These are phyloP conservation scores for Chlorophyllum brunneum DNA, from an alignment of 768 basidiomycete genomes.

Conservation along the genomic window DNA sequence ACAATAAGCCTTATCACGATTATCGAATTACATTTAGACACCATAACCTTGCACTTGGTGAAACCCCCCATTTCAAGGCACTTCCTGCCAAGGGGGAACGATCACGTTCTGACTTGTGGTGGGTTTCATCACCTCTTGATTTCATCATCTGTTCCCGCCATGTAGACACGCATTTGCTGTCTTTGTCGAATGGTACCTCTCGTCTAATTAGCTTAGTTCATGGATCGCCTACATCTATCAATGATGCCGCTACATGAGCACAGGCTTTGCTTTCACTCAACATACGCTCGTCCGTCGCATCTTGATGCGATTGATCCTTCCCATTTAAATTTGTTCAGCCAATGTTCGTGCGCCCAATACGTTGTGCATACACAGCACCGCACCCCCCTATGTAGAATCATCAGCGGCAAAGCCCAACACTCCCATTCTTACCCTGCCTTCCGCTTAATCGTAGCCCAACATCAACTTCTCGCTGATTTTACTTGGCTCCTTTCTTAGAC, in stretches of 20 bases:
- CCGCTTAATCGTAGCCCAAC: not conserved
- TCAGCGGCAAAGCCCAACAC: not conserved
- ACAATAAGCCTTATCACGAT: not conserved
- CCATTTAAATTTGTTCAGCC: not conserved
- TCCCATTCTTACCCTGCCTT: not conserved
- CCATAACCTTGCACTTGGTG: not conserved
- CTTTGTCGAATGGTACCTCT: not conserved
- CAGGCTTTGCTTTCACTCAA: too few relatives aligned
- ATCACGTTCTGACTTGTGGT: not conserved
- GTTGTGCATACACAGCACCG: too few relatives aligned
- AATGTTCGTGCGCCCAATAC: too few relatives aligned
- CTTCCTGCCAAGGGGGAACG: too few relatives aligned
- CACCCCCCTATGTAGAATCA: too few relatives aligned
- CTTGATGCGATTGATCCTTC: not conserved
- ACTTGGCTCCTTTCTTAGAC: not conserved
- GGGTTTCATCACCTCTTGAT: too few relatives aligned
- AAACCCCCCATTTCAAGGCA: not conserved
- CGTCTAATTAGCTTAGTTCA: not conserved
- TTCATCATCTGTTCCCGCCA: too few relatives aligned
- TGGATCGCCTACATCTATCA: not conserved
- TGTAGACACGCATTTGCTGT: too few relatives aligned
- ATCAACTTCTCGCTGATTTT: not conserved
- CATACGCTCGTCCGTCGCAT: not conserved
- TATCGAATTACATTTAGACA: not conserved
- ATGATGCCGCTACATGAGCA: too few relatives aligned